A percentile compares a stretch with the other conserved stretches of the same genome.
Evolutionary conservation across 1,139 yeast species (phyloP).

Genomic region (Wickerhamomyces sp.): DNA sequence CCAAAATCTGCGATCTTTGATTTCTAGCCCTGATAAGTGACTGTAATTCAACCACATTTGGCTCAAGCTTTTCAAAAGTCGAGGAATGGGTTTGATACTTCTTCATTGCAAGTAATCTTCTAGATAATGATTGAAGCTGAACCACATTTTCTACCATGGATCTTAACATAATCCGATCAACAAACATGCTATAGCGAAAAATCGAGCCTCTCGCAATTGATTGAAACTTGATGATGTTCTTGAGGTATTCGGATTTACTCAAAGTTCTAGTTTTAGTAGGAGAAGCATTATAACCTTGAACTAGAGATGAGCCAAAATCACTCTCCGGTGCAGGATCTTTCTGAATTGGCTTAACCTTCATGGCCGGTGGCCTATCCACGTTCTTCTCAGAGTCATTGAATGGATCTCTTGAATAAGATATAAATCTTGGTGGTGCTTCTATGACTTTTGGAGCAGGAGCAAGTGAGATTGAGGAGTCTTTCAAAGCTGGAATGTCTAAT

Average conservation of each 20-base stretch:
- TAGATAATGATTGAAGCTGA: constrained; percentile 29
- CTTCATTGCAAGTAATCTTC: constrained; percentile 23
- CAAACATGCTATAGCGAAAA: constrained; percentile 57
- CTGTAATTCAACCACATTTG: constrained; percentile 17
- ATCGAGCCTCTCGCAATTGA: constrained; percentile 63
- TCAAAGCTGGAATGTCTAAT: background rate
- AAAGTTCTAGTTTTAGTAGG: constrained; percentile 29
- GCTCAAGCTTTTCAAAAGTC: constrained; percentile 8
- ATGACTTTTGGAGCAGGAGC: too few species aligned
- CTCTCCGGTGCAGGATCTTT: constrained; percentile 1
- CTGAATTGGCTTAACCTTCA: background rate
- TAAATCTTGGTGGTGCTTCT: too few species aligned
- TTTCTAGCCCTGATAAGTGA: constrained; percentile 22
- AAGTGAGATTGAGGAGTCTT: background rate
- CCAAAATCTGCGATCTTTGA: constrained; percentile 12
- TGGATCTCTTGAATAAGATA: background rate
- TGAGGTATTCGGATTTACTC: constrained; percentile 30
- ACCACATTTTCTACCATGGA: constrained; percentile 48
- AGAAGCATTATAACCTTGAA: constrained; percentile 19
- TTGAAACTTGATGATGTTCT: constrained; percentile 41
- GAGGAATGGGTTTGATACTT: constrained; percentile 6
- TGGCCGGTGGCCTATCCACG: background rate
- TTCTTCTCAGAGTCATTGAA: background rate
- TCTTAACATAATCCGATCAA: constrained; percentile 52
- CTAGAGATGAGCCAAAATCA: background rate